phyloP scores from a whole-genome alignment of 208 protist genomes.

The Willaertia magna region DNA sequence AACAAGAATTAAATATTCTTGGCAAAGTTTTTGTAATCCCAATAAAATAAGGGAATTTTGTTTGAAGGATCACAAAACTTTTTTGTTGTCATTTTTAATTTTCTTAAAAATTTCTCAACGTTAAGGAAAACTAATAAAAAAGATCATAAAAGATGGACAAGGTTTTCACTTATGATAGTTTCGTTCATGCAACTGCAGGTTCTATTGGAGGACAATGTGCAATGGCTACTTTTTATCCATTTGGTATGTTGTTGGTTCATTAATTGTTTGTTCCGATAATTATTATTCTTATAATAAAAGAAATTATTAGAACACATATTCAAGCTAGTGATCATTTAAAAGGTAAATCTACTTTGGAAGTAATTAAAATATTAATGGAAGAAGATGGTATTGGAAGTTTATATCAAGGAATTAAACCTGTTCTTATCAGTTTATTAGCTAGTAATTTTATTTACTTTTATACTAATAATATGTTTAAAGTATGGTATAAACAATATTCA shows the following conservation, averaged over 20 bases:
- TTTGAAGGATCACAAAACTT: no score
- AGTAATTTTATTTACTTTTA: constrained; percentile 11
- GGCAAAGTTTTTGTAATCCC: no score
- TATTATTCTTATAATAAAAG: not conserved
- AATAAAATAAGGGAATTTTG: no score
- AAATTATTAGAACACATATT: not conserved
- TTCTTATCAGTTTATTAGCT: not conserved
- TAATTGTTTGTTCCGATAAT: not conserved
- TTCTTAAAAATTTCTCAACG: no score
- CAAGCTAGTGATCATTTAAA: not conserved
- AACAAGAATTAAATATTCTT: no score
- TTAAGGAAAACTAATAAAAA: no score
- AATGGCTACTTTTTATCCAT: not conserved
- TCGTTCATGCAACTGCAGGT: constrained; percentile 2
- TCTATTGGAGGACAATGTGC: not conserved
- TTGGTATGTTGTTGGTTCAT: not conserved
- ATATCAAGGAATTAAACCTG: not conserved
- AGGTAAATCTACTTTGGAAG: not conserved
- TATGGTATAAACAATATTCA: not conserved
- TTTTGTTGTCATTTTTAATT: no score
- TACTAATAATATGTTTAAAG: not conserved
- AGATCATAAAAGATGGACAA: not conserved
- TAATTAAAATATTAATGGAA: not conserved
- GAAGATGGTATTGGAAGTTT: not conserved
- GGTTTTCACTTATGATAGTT: not conserved